Evolutionary conservation across 2,329 filamentous ascomycete species (phyloP), one percentile per base, ranked within the genome.

Genomic region (Neonectria faginata): DNA sequence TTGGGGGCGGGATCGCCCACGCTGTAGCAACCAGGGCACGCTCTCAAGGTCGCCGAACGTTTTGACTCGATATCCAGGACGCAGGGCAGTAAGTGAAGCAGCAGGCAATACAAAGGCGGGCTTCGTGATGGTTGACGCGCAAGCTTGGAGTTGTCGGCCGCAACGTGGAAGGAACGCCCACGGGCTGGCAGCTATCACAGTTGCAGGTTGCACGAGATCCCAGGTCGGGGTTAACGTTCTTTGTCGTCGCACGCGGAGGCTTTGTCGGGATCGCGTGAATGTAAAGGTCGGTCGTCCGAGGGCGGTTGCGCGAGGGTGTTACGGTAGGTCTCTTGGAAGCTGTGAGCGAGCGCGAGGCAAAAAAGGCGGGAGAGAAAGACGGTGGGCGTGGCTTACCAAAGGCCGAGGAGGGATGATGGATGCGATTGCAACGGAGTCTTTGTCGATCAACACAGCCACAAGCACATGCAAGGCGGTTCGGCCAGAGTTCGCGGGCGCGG

Each of bases 261-360:
- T 62, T 60, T 63, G 36, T 64, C 52, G 62, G 42, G 59, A 57
- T 63, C 58, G 64, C 66, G 66, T 67, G 59, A 57, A 58, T 53
- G 71, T 60, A 60, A 53, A 60, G 60, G 60, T 64, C 62, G 65
- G 62, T 57, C 52, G 69, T 66, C 57, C 71, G 64, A 65, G 53
- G 63, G 51, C 66, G 65, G 64, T 74, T 66, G 67, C 57, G 65
- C 67, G 66, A 60, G 60, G 53, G 64, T 66, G 53, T 53, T 47
- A 60, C 53, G 65, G 61, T 57, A 55, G 60, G 14, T 44, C 64
- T 67, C 65, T 67, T 54, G 51, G 51, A 63, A 63, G 36, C 50
- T 60, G 63, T 74, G 62, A 74, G 72, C 66, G 60, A 74, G 71
- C 70, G 71, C 70, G 71, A 64, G 69, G 59, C 39, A 57, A 70